These are phyloP conservation scores for Spatholobus suberectus DNA, from an alignment of 306 rosid species.

Conservation along the genomic window DNA sequence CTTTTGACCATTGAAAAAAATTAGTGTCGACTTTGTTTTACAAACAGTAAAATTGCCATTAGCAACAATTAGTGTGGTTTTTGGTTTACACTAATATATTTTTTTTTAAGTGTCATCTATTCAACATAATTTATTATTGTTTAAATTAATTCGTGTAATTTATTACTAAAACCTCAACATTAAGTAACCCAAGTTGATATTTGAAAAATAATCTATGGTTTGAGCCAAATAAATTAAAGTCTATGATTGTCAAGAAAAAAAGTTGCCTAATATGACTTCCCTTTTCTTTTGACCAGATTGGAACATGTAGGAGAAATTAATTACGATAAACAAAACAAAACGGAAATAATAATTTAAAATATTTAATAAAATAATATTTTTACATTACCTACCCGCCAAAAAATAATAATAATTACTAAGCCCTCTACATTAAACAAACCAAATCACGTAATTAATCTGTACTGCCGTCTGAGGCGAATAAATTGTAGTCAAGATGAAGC, in stretches of 20 bases:
- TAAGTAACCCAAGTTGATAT: constrained; percentile 9
- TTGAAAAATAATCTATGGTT: neutral
- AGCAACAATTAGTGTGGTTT: no score
- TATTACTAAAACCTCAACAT: neutral
- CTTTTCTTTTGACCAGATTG: neutral
- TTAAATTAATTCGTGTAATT: no score
- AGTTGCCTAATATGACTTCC: constrained; percentile 23
- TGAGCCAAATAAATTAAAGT: neutral
- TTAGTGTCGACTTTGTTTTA: no score
- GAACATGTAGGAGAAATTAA: neutral
- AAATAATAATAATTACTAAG: neutral
- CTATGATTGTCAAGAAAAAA: neutral
- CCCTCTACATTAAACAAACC: neutral
- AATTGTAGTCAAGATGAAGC: neutral
- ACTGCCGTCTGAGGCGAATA: neutral
- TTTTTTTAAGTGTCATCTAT: no score
- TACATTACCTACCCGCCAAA: neutral
- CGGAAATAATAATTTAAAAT: neutral
- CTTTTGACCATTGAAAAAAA: no score
- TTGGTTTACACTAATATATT: no score
- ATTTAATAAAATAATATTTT: no score
- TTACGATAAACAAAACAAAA: neutral
- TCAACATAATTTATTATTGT: no score
- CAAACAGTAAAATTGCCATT: no score
- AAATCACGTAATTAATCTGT: neutral